Evolutionary conservation across 306 rosid genomes (phyloP), one percentile per base, ranked within the genome.

Genomic region (Castanea mollissima): DNA sequence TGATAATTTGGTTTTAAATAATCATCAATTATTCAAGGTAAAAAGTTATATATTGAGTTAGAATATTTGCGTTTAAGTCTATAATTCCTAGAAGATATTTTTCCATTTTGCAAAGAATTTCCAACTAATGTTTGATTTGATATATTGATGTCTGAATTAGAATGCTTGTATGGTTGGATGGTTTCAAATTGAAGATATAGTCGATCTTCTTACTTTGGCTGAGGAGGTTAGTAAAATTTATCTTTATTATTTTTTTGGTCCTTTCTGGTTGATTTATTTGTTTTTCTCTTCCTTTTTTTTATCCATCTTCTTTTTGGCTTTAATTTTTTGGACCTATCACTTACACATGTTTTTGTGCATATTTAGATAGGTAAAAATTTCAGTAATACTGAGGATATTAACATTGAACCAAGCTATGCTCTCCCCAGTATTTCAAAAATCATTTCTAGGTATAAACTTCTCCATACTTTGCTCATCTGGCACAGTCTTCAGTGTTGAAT

Each of bases 401-500:
- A 19, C 23, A 21, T 64, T 16, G 70, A 31, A 64, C 70, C 46
- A 64, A 64, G 46, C 44, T 31, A 16, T 64, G 70, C 70, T 64
- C 70, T 64, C 1, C n/a, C 46, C 46, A 64, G 70, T 3, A 64
- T 64, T 64, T 64, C 70, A 31, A 31, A 64, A 31, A 64, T 64
- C 70, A 64, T 64, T 35, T 15, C 70, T 31, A 64, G 70, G 70
- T 64, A 64, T 64, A 64, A 63, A 64, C 70, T 64, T 64, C 70
- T 64, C 23, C 18, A 6, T 31, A 2, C 70, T 64, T 64, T 64
- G 70, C 70, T 64, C 70, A 31, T 64, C 44, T 64, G 32, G 70
- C 10, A 64, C 29, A 29, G 9, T 27, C 44, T 15, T 64, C 32
- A 31, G n/a, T 64, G 70, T 15, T 64, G 16, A 59, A 59, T 23